Base-by-base conservation (phyloP, 441 rosid genomes). In the Kokia cookei region DNA sequence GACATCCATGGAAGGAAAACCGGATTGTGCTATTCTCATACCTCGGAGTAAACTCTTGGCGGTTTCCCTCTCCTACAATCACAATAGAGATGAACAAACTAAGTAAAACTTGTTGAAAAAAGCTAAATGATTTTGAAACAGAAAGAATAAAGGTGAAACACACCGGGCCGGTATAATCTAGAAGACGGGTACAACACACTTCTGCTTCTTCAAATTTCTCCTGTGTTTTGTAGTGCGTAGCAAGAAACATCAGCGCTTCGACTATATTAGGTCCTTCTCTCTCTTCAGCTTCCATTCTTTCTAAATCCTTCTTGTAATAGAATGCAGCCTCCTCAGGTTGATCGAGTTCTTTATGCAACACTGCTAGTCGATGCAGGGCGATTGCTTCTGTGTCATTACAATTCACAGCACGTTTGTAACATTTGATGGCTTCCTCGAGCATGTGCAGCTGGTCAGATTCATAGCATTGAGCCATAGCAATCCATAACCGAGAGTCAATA, bases 301-400 rank as follows among this genome's bases (percentile, higher is more conserved):
- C 63, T 59, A 59, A 27, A 59, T 59, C 63, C 40, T 59, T 59
- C 37, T 59, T 27, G 15, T 59, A 59, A 59, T 59, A 59, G 63
- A 59, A 59, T 27, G 63, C 63, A 12, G 63, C 63, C 63, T 59
- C 63, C 40, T 59, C 63, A 59, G 63, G 63, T n/a, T 27, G 63
- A 26, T n/a, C 63, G 4, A 59, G 35, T 59, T 59, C 37, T 59
- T n/a, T 59, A 59, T 59, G 37, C 27, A 59, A 12, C 40, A 26
- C 6, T 59, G 63, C 63, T 27, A 59, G 32, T 13, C 63, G 63
- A 59, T 59, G 63, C 15, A 59, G 17, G 40, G 63, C 63, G 13
- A 59, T 59, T 59, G 63, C 63, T 59, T 59, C 63, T 27, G 63
- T 59, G 63, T 59, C 63, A 26, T 59, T 59, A 59, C 63, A 59